Conservation (phyloP, 1,139 yeast species). For the Scheffersomyces lignicola region DNA sequence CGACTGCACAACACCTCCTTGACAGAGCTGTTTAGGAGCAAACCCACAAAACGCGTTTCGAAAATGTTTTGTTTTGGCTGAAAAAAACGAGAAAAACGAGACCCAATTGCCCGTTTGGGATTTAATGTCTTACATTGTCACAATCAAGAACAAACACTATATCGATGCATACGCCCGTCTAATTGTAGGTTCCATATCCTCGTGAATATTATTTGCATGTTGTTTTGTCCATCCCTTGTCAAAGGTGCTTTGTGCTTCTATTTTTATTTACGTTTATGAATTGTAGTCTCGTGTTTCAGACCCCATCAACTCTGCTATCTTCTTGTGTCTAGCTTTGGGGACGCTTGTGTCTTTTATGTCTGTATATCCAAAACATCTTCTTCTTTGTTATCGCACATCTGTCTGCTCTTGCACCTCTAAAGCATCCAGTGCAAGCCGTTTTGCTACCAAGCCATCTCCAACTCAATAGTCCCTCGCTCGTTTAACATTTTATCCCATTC, state of each 20-base stretch:
- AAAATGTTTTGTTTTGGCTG: constrained; percentile 5
- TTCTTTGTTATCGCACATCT: too few relatives aligned
- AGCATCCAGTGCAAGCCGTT: too few relatives aligned
- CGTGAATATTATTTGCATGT: constrained; percentile 1
- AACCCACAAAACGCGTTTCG: too few relatives aligned
- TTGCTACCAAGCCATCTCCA: too few relatives aligned
- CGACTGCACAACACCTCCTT: too few relatives aligned
- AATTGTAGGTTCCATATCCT: not conserved
- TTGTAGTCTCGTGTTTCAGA: not conserved
- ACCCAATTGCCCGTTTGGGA: not conserved
- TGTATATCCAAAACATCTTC: too few relatives aligned
- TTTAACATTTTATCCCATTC: too few relatives aligned
- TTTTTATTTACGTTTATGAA: constrained; percentile 1
- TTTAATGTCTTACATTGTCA: constrained; percentile 1
- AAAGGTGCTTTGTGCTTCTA: not conserved
- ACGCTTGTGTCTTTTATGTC: too few relatives aligned
- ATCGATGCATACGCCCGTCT: not conserved
- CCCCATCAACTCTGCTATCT: constrained; percentile 1
- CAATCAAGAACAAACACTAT: not conserved
- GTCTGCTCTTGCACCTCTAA: too few relatives aligned
- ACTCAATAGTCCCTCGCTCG: too few relatives aligned
- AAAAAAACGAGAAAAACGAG: not conserved
- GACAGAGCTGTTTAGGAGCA: too few relatives aligned
- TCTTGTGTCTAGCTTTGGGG: not conserved
- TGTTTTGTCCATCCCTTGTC: not conserved